Evolutionary conservation across 1,139 yeast species (phyloP), one percentile per base, ranked within the genome.

Genomic region (Lodderomyces jiufengensis): DNA sequence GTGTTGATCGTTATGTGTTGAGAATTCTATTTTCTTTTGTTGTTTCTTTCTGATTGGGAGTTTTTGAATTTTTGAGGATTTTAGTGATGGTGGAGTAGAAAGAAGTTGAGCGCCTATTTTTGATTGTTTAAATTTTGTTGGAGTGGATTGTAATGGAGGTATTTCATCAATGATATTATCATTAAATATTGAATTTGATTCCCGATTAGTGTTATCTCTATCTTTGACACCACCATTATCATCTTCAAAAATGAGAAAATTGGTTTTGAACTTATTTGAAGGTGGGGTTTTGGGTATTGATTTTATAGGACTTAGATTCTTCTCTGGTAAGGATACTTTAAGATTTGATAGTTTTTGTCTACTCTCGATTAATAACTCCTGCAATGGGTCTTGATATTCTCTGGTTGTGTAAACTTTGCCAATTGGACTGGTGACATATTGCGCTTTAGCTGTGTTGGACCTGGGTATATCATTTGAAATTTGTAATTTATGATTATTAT

Each of bases 371-470:
- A 66, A 45, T 14, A 67, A 40, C 7, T 52, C 60, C 10, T 49
- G 52, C 23, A 67, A 52, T 2, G 72, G 71, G 32, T 60, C 62
- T 2, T 41, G 47, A 9, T 45, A 35, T 4, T 36, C 37, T 18
- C 5, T 29, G 5, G 20, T 27, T n/a, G 26, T 38, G 23, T 24
- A 22, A 4, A 10, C 11, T 11, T 21, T 18, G 9, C 26, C 33
- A 10, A 29, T 14, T 18, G 20, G 20, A 7, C 20, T 18, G 6
- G 20, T 18, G 20, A 18, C 6, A 18, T 18, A 18, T 5, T 18
- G 5, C 20, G 7, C 20, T 18, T 18, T 18, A 5, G 20, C 20
- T 18, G 20, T 18, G 7, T 18, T 18, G 20, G 20, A 18, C 7
- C 7, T 18, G 20, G 20, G 20, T 18, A 18, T 18, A 18, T 18